Conservation (phyloP, 2,329 filamentous ascomycete species). For the Alternaria sp. region DNA sequence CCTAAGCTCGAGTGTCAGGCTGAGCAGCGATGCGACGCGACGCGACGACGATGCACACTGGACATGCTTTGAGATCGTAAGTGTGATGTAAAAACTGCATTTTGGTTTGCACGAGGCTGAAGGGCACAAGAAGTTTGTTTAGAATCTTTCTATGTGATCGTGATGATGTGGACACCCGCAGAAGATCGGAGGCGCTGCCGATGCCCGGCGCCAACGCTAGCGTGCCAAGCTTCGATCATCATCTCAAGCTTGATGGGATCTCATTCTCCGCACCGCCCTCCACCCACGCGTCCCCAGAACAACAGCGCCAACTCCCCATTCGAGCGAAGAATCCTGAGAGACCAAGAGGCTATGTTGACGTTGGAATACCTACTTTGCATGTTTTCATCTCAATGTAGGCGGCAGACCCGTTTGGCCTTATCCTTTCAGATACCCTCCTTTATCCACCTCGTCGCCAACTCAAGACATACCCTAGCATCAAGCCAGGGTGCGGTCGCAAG, state of each 20-base stretch:
- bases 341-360: not conserved
- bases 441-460: not conserved
- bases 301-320: not conserved
- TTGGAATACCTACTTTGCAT: not conserved
- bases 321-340: not conserved
- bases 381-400: not conserved
- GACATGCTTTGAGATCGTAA: not conserved
- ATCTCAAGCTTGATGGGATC: not conserved
- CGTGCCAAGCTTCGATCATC: not conserved
- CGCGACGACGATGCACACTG: too few relatives aligned
- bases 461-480: not conserved
- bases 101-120: not conserved
- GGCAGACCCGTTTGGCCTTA: not conserved
- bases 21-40: not conserved
- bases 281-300: not conserved
- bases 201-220: not conserved
- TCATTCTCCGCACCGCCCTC: not conserved
- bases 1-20: not conserved
- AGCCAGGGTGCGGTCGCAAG: not conserved
- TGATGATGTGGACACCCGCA: not conserved
- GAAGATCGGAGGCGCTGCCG: not conserved
- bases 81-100: not conserved
- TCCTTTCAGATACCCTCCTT: not conserved
- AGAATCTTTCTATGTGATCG: not conserved
- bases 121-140: not conserved